phyloP scores from a whole-genome alignment of 2,329 filamentous ascomycete species.

The Fusarium hainanense region DNA sequence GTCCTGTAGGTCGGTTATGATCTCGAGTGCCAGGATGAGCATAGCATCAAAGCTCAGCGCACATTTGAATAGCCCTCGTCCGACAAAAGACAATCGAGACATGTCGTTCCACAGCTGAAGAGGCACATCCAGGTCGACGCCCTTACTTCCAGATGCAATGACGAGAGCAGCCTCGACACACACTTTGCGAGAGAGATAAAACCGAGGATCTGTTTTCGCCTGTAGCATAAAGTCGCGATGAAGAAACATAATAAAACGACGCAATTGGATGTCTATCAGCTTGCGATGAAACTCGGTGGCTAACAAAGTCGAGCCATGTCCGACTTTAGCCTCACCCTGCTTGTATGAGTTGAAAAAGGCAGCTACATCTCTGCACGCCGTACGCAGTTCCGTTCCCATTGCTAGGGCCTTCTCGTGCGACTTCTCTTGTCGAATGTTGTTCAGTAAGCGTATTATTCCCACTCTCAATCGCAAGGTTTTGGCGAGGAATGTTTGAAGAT shows the following conservation, averaged over 20 bases:
- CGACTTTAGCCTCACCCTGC: not conserved
- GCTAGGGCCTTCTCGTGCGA: conserved; percentile 37
- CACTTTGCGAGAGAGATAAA: conserved; percentile 44
- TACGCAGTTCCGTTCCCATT: conserved; percentile 36
- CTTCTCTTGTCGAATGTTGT: conserved; percentile 39
- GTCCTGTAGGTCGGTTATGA: conserved; percentile 43
- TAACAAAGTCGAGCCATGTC: conserved; percentile 11
- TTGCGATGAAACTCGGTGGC: conserved; percentile 41
- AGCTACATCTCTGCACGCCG: conserved; percentile 39
- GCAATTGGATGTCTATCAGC: conserved; percentile 41
- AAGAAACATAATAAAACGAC: conserved; percentile 45
- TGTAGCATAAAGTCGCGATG: conserved; percentile 46
- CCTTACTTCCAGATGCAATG: conserved; percentile 37
- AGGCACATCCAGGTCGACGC: conserved; percentile 22
- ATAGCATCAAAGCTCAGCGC: conserved; percentile 44
- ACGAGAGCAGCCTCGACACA: conserved; percentile 44
- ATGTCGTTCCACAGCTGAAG: conserved; percentile 37
- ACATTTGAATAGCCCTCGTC: conserved; percentile 44
- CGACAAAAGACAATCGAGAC: conserved; percentile 41
- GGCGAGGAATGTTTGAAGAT: conserved; percentile 37
- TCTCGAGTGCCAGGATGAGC: conserved; percentile 38
- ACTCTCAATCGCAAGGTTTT: conserved; percentile 40
- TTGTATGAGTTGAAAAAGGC: conserved; percentile 36
- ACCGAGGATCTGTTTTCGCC: conserved; percentile 36
- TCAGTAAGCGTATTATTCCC: conserved; percentile 36